Base-by-base conservation (phyloP, 805 yeast species). In the Ogataea haglerorum region DNA sequence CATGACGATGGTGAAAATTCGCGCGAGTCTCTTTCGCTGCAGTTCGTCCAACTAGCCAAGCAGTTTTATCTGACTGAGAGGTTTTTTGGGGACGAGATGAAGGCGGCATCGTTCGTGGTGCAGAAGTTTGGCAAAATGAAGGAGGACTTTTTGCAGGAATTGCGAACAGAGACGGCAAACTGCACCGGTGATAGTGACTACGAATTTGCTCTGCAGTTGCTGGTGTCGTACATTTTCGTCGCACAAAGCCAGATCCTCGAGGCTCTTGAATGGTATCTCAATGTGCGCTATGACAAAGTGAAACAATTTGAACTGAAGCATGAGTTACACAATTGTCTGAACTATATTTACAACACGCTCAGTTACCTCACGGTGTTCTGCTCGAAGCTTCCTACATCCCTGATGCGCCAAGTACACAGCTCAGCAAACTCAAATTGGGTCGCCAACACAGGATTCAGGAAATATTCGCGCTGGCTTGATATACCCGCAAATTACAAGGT, bases 381-480 rank as follows among this genome's bases (percentile, higher is more conserved):
- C 10, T 33, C 56, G 6, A 59, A 61, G 34, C 24, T 63, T 10
- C 43, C 60, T 3, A 42, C 50, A 1, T 28, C 41, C 5, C 16
- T 59, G 21, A 42, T 42, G 13, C 48, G 64, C 32, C 31, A 51
- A 9, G 45, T 55, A n/a, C 50, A 52, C 36, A 52, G 45, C 19
- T 35, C 45, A 27, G 43, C 35, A 7, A 45, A 40, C 19, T 43
- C 54, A 4, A 56, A 56, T 29, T 63, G 68, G 68, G 38, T 59
- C 2, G 18, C 40, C 5, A 54, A 48, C 34, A 47, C 63, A 1
- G 39, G 44, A 18, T 51, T 61, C 33, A 48, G 44, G 17, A 56
- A 53, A 33, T 64, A 61, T 60, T 19, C 41, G 3, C 45, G 45
- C 9, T 63, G 66, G 67, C 45, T 64, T 2, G 46, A 51, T 19